Evolutionary conservation across 352 stramenopile genomes (phyloP), one percentile per base, ranked within the genome.

Genomic region (Pythium periplocum): DNA sequence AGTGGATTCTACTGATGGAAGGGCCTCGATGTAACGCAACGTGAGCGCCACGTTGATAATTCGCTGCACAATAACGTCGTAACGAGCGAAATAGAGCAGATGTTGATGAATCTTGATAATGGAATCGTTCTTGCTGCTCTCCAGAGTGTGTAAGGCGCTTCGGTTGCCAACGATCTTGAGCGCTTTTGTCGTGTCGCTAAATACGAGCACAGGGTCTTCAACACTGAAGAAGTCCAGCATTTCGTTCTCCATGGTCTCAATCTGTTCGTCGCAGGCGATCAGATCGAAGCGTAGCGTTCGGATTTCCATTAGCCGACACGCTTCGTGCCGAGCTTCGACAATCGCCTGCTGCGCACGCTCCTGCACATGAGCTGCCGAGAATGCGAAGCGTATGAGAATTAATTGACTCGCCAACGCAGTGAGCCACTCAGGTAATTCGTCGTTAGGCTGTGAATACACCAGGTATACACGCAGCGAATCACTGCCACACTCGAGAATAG

Each of bases 151-250:
- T 0, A 73, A 45, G 6, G 75, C 59, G 49, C 69, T 85, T 9
- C 74, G 68, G 32, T 87, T 87, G 0, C 57, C 73, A n/a, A 90
- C 59, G 45, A 90, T 72, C 26, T 75, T 77, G 30, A 86, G 59
- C 2, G 66, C 61, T 51, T 86, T 86, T 0, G 74, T 57, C 3
- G 65, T 69, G 12, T 90, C 78, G 0, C 45, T 40, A 41, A 81
- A 87, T 6, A 87, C 64, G 0, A 59, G 11, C 4, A 64, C 59
- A 0, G 72, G 56, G 2, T 73, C 50, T 33, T 86, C 68, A 0
- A 61, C 56, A 36, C 62, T 69, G 26, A 90, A 77, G 36, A 87
- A 85, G 6, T 82, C 74, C 3, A 90, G 54, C 3, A 90, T 51
- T 12, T 90, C 74, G 46, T 77, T 71, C 49, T 90, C 78, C 3